A percentile compares a stretch with the other conserved stretches of the same genome.
Conservation (phyloP, 169 alveolate species). For the Condylostoma magnum region DNA sequence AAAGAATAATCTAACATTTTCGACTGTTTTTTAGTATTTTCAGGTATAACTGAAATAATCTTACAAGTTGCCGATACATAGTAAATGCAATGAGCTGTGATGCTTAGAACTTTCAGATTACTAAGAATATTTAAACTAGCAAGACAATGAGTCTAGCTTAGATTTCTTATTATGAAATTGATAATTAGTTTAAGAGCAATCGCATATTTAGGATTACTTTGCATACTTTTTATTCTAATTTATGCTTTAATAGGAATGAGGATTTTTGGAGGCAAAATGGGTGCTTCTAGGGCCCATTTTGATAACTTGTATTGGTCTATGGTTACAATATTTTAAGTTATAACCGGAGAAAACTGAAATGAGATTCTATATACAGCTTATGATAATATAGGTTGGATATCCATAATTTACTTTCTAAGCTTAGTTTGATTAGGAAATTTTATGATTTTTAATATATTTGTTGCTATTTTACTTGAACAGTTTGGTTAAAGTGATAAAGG, state of each 20-base stretch:
- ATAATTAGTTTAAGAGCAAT: not conserved
- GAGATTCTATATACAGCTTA: too few species aligned
- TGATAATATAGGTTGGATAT: too few species aligned
- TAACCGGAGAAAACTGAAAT: too few species aligned
- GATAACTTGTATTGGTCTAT: too few species aligned
- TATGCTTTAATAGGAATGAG: not conserved
- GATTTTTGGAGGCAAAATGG: not conserved
- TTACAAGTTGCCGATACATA: not conserved
- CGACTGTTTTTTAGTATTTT: constrained; percentile 29
- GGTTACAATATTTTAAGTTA: too few species aligned
- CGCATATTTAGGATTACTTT: not conserved
- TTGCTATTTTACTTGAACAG: too few species aligned
- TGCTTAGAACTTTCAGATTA: not conserved
- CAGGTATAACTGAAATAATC: constrained; percentile 12
- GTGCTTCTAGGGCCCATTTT: too few species aligned
- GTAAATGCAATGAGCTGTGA: too few species aligned
- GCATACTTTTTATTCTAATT: not conserved
- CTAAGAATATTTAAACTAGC: constrained; percentile 1
- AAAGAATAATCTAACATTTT: constrained; percentile 32
- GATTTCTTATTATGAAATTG: not conserved
- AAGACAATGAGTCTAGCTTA: not conserved
- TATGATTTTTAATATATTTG: too few species aligned
- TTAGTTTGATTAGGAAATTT: too few species aligned
- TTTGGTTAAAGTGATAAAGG: too few species aligned
- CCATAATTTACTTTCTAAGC: too few species aligned